A percentile compares a stretch with the other conserved stretches of the same genome.
These are phyloP conservation scores for Penicillium sp. DNA, from an alignment of 2,329 filamentous ascomycete species.

Conservation along the genomic window DNA sequence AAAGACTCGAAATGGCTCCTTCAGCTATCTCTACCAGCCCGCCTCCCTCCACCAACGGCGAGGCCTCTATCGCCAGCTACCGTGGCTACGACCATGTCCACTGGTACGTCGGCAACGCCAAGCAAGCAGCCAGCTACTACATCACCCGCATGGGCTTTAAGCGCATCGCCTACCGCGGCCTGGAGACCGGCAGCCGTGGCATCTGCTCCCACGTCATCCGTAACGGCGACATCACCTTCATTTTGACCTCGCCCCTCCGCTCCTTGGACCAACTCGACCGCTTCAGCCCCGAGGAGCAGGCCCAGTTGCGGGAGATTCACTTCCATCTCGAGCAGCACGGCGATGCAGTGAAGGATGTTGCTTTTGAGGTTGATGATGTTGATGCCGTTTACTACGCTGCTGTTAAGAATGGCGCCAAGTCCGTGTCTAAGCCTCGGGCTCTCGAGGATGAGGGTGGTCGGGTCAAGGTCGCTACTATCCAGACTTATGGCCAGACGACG, in stretches of 20 bases:
- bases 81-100: conserved; percentile 89
- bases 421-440: conserved; percentile 54
- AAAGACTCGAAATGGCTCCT: conserved; percentile 33
- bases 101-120: conserved; percentile 97
- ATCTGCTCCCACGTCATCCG: conserved; percentile 75
- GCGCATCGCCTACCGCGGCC: conserved; percentile 77
- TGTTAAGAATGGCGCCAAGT: conserved; percentile 53
- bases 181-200: conserved; percentile 82
- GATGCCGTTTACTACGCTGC: conserved; percentile 76
- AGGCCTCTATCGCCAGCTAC: conserved; percentile 49
- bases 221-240: conserved; percentile 47
- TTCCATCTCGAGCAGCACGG: conserved; percentile 83
- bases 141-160: conserved; percentile 83
- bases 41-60: conserved; percentile 18
- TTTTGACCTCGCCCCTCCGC: conserved; percentile 53
- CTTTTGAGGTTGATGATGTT: conserved; percentile 91
- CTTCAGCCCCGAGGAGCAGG: conserved; percentile 58
- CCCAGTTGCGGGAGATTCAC: conserved; percentile 73
- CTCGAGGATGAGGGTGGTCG: conserved; percentile 64
- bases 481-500: conserved; percentile 92
- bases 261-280: conserved; percentile 65
- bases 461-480: conserved; percentile 75
- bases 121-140: conserved; percentile 90
- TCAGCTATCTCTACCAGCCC: conserved; percentile 33
- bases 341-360: conserved; percentile 92